These are phyloP conservation scores for Noccaea caerulescens DNA, from an alignment of 345 rosid genomes.

Conservation along the genomic window DNA sequence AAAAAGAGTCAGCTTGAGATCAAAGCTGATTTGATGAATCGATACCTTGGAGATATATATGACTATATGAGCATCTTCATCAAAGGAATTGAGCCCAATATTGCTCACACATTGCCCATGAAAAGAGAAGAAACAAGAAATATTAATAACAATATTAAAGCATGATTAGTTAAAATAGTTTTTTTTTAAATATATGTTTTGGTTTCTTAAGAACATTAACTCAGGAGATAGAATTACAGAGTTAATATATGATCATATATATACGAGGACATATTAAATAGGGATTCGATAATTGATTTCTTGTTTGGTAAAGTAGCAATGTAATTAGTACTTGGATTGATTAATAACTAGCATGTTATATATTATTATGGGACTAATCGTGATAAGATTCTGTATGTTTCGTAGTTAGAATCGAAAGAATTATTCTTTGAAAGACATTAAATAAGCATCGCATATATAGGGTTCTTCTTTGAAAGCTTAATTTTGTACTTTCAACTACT, in stretches of 20 bases:
- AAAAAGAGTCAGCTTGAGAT: conserved; percentile 44
- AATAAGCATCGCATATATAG: background rate
- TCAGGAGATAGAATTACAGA: too few relatives aligned
- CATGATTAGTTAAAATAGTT: too few relatives aligned
- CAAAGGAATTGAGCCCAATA: conserved; percentile 20
- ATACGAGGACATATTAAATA: too few relatives aligned
- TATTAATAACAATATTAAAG: too few relatives aligned
- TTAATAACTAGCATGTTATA: background rate
- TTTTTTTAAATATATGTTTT: too few relatives aligned
- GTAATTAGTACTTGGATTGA: background rate
- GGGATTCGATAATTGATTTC: too few relatives aligned
- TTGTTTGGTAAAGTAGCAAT: background rate
- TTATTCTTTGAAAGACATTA: too few relatives aligned
- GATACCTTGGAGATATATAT: conserved; percentile 18
- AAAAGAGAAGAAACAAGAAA: too few relatives aligned
- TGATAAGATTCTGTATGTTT: conserved; percentile 20
- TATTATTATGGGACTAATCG: background rate
- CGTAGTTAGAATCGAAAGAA: background rate
- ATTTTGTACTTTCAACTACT: background rate
- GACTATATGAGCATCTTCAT: conserved; percentile 27
- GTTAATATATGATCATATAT: too few relatives aligned
- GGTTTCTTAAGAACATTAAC: too few relatives aligned
- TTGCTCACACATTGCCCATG: conserved; percentile 22
- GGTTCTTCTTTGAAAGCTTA: background rate
- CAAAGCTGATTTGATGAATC: conserved; percentile 44